phyloP scores from a whole-genome alignment of 2,329 filamentous ascomycete genomes.

The Cordyceps javanica region DNA sequence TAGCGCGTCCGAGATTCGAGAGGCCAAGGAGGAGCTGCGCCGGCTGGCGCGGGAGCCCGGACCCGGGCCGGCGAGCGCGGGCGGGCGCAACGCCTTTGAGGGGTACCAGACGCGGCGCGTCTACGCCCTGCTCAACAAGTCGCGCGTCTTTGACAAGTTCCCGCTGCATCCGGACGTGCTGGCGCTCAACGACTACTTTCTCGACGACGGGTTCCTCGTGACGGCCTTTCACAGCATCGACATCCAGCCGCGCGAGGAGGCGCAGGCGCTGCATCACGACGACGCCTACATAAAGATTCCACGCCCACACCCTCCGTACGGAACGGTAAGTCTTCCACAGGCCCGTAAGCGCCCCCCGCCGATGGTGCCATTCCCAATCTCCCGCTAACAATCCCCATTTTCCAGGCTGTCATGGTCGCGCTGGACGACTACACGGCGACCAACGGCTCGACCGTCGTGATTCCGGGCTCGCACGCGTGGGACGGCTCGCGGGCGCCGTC shows the following conservation, averaged over 20 bases:
- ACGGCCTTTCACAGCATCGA: slow-evolving; percentile 31
- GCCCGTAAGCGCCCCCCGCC: no score
- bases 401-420: slow-evolving; percentile 24
- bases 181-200: slow-evolving; percentile 33
- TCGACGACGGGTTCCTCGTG: slow-evolving; percentile 31
- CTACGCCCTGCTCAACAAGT: slow-evolving; percentile 33
- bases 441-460: slow-evolving; percentile 30
- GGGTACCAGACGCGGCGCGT: slow-evolving; percentile 31
- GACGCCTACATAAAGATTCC: slow-evolving; percentile 24
- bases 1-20: slow-evolving; percentile 24
- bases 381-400: no score
- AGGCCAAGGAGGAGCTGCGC: slow-evolving; percentile 17
- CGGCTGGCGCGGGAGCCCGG: slow-evolving; percentile 18
- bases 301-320: slow-evolving; percentile 28
- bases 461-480: slow-evolving; percentile 31
- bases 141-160: slow-evolving; percentile 32
- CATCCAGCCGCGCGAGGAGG: slow-evolving; percentile 31
- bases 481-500: slow-evolving; percentile 18
- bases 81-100: slow-evolving; percentile 31
- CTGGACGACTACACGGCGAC: slow-evolving; percentile 26
- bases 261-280: slow-evolving; percentile 32
- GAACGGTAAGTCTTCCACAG: slow-evolving; percentile 21
- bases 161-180: slow-evolving; percentile 27
- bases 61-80: slow-evolving; percentile 22
- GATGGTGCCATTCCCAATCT: no score